These are phyloP conservation scores for Suillus plorans DNA, from an alignment of 768 basidiomycete species.

Conservation along the genomic window DNA sequence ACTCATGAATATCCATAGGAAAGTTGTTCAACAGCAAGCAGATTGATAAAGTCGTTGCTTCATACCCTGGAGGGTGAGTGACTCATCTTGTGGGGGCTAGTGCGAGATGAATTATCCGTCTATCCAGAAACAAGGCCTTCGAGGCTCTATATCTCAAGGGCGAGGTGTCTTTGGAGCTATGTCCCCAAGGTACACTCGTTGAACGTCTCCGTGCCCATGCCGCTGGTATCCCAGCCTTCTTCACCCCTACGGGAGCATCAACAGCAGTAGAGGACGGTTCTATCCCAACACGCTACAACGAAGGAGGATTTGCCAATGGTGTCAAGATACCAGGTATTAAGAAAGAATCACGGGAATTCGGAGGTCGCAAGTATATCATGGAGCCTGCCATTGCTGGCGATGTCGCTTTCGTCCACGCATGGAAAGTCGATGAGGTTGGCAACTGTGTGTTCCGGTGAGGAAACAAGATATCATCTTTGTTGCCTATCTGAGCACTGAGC, in stretches of 20 bases:
- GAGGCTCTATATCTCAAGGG: slow-evolving; percentile 81
- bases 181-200: slow-evolving; percentile 88
- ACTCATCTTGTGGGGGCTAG: not conserved
- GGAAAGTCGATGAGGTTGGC: slow-evolving; percentile 91
- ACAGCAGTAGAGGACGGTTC: slow-evolving; percentile 80
- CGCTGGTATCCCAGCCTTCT: slow-evolving; percentile 93
- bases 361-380: slow-evolving; percentile 78
- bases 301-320: slow-evolving; percentile 69
- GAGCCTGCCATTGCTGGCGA: slow-evolving; percentile 80
- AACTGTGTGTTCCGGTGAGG: slow-evolving; percentile 86
- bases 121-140: slow-evolving; percentile 79
- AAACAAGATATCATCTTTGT: not conserved
- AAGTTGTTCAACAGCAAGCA: slow-evolving; percentile 73
- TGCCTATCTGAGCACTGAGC: not conserved
- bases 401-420: slow-evolving; percentile 84
- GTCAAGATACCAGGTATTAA: slow-evolving; percentile 70
- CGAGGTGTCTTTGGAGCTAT: slow-evolving; percentile 80
- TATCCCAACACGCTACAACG: slow-evolving; percentile 78
- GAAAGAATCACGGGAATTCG: slow-evolving; percentile 76
- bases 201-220: slow-evolving; percentile 88
- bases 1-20: slow-evolving; percentile 41
- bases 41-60: slow-evolving; percentile 81
- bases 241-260: slow-evolving; percentile 84
- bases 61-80: slow-evolving; percentile 82
- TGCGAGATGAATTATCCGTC: not conserved